Percentiles rank a stretch among this genome's conserved stretches.
Evolutionary conservation across 179 eudicot genomes (phyloP).

Genomic region (Patellifolia procumbens): DNA sequence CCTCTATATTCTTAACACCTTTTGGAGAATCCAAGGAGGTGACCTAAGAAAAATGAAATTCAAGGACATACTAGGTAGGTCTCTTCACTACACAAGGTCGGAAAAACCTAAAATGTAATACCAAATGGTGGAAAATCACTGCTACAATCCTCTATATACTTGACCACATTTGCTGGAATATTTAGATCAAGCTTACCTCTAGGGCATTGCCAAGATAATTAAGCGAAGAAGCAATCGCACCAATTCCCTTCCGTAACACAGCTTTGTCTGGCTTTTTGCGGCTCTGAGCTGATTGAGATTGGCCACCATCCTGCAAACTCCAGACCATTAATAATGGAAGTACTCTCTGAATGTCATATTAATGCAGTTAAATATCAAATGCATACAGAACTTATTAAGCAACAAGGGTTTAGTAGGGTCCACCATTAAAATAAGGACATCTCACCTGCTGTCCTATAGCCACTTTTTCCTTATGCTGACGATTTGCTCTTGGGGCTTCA

Average conservation of each 20-base stretch:
- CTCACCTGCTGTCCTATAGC: slow-evolving; percentile 55
- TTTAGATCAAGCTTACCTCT: slow-evolving; percentile 52
- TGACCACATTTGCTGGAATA: background rate
- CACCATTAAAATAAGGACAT: slow-evolving; percentile 2
- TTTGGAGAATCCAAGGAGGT: background rate
- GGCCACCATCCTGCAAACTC: slow-evolving; percentile 24
- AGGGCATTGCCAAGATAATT: slow-evolving; percentile 78
- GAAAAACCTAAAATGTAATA: background rate
- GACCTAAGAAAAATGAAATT: background rate
- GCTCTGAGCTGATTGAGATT: slow-evolving; percentile 37
- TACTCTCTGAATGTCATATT: background rate
- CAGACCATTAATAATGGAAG: background rate
- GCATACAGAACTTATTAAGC: background rate
- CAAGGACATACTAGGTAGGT: background rate
- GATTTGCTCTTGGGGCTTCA: slow-evolving; percentile 41
- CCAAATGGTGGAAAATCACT: background rate
- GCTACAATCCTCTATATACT: background rate
- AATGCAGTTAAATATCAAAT: background rate
- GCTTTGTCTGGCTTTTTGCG: slow-evolving; percentile 40
- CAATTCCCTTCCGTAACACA: slow-evolving; percentile 65
- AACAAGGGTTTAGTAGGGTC: background rate
- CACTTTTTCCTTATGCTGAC: slow-evolving; percentile 35
- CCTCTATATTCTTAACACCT: too few species aligned
- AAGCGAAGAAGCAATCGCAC: slow-evolving; percentile 71
- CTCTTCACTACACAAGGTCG: background rate